Base-by-base conservation (phyloP, 441 rosid species). In the Brassica hybrid region DNA sequence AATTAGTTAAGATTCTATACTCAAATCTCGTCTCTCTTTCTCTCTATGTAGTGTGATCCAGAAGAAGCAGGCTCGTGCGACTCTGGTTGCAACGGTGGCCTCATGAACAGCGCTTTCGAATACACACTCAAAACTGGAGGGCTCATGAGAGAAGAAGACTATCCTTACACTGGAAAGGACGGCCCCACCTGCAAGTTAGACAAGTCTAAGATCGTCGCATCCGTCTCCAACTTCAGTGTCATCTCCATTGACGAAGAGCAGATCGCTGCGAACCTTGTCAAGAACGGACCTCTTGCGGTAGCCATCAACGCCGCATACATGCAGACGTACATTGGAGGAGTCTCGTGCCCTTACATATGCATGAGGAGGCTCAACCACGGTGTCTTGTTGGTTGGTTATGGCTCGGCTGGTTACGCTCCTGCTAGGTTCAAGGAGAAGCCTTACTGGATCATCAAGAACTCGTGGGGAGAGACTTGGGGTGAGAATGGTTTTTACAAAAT, bases 351-450 rank as follows among this genome's bases (percentile, higher is more conserved):
- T 52, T 52, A 52, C 58, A 7, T 52, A 6, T 52, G 58, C 58
- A 52, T 52, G 58, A 52, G 58, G 58, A 52, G 58, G 58, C 58
- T 52, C 1, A 52, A 52, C 58, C 58, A 52, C 19, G 58, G 58
- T 7, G 58, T 52, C 19, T 52, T 52, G 7, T 52, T 52, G 58
- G 58, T 52, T 3, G 58, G 58, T 52, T 52, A 52, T 52, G 58
- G 58, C 0, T 52, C 58, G 19, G 58, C 58, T 16, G 58, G 58
- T 52, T 52, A 52, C 4, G 58, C 58, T 52, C 58, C 58, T 2
- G 58, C 58, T 52, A 52, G 58, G 58, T 52, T 52, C 58, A 52
- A 52, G 58, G 58, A 52, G 58, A 52, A 52, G 58, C 58, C 58
- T 52, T 52, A 52, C 58, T 52, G 58, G 58, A 52, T 52, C 0